A percentile compares a stretch with the other conserved stretches of the same genome.
Conservation (phyloP, 2,329 filamentous ascomycete genomes). For the Pestalotiopsis sp. region DNA sequence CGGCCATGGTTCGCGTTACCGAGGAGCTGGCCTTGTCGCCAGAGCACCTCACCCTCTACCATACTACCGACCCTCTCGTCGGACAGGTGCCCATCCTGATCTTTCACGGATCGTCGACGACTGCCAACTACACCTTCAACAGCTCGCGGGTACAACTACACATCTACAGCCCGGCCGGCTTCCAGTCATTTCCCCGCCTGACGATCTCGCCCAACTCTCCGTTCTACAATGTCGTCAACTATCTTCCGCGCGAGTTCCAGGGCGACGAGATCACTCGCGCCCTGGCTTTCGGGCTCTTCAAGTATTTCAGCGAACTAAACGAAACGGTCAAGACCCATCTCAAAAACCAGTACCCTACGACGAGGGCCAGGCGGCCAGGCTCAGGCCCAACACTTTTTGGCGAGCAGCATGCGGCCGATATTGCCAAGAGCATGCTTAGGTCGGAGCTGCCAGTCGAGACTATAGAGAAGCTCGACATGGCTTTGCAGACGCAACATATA, state of each 20-base stretch:
- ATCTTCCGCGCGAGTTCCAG: conserved; percentile 90
- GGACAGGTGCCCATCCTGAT: conserved; percentile 81
- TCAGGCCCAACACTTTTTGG: conserved; percentile 76
- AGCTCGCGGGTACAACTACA: conserved; percentile 95
- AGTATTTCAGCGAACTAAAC: conserved; percentile 90
- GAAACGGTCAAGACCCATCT: conserved; percentile 74
- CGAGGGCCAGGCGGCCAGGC: conserved; percentile 60
- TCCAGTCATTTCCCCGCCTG: conserved; percentile 86
- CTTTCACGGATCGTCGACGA: conserved; percentile 91
- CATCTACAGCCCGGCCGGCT: conserved; percentile 85
- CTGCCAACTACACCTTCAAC: conserved; percentile 82
- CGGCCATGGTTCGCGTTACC: conserved; percentile 81
- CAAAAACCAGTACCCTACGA: conserved; percentile 57
- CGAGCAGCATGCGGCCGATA: conserved; percentile 89
- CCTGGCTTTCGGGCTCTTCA: conserved; percentile 88
- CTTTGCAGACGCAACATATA: conserved; percentile 79
- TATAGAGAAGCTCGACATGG: conserved; percentile 72
- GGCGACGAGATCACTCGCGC: conserved; percentile 92
- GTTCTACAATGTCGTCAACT: conserved; percentile 86
- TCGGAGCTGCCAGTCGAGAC: conserved; percentile 78
- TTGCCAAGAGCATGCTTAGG: conserved; percentile 82
- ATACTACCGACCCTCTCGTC: conserved; percentile 82
- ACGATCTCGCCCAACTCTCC: conserved; percentile 92
- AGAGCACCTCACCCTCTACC: conserved; percentile 84
- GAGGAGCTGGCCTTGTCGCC: conserved; percentile 78